A percentile compares a stretch with the other conserved stretches of the same genome.
Conservation (phyloP, 257 asterid genomes). For the Nicotiana otophora region DNA sequence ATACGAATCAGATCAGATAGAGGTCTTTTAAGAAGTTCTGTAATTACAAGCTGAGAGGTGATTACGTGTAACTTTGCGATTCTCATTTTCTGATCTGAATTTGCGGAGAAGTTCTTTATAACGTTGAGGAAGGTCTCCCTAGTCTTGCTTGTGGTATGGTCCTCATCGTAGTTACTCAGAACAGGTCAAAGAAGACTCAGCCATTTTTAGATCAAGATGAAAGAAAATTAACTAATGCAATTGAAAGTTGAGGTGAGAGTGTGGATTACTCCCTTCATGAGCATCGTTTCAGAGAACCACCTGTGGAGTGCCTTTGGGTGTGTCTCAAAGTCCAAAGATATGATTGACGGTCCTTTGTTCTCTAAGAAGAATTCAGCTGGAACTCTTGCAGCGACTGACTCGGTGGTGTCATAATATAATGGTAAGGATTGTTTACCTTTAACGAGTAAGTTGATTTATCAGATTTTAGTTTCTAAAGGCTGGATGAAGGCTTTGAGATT, state of each 20-base stretch:
- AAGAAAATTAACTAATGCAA: background rate
- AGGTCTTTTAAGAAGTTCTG: background rate
- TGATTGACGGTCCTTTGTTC: background rate
- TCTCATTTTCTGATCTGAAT: background rate
- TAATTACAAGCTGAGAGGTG: conserved; percentile 1
- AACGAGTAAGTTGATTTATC: background rate
- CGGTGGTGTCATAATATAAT: background rate
- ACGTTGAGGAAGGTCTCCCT: background rate
- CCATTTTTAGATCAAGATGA: background rate
- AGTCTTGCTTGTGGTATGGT: background rate
- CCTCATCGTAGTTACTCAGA: background rate
- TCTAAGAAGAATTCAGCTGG: conserved; percentile 5
- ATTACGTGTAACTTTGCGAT: background rate
- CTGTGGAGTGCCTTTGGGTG: too few relatives aligned
- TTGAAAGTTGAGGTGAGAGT: background rate
- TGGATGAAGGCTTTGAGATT: background rate
- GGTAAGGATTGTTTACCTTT: background rate
- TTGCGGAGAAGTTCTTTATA: background rate
- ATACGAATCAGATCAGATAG: conserved; percentile 40
- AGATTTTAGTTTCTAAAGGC: background rate
- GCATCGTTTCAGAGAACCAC: background rate
- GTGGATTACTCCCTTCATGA: background rate
- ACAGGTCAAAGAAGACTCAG: background rate
- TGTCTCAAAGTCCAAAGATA: conserved; percentile 1
- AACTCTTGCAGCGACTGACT: background rate